Evolutionary conservation across 2,329 filamentous ascomycete genomes (phyloP), one percentile per base, ranked within the genome.

Genomic region (Microdochium nivale): DNA sequence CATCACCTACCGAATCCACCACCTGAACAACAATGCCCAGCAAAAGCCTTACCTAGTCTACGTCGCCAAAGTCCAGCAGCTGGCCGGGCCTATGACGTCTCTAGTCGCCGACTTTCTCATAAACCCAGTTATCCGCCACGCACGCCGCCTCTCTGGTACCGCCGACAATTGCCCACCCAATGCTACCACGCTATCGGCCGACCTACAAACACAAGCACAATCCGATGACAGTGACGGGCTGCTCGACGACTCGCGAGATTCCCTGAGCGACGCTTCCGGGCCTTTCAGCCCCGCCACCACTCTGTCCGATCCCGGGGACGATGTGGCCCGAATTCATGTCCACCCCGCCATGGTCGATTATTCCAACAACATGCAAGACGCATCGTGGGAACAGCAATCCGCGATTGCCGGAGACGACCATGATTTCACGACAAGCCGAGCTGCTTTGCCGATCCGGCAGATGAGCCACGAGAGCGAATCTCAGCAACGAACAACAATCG

Each of bases 31-130:
- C 21, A 35, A 49, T 40, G 48, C 48, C 33, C 48, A 49, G 32
- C 40, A 56, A 52, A 50, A 33, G 54, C 51, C 49, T 52, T 51
- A 52, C 52, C 53, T 58, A 58, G 51, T 51, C 56, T 54, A 44
- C 40, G 40, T 51, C 25, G 24, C 37, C 49, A 53, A 30, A 49
- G 52, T 47, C 25, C 50, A 48, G 40, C 35, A 27, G 46, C 48
- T 47, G 43, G 48, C 44, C 27, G 51, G 51, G 47, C 58, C 57
- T 59, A 86, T 86, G 82, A 76, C 78, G 65, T 82, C 76, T 59
- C 70, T 84, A 60, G 81, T 86, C 51, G 78, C 80, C 61, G 79
- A 84, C 54, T 84, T 83, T 64, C 70, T 85, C 59, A 81, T 85
- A 66, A 83, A 83, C 55, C 81, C 83, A 53, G 80, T 85, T 60